Evolutionary conservation across 2,329 filamentous ascomycete species (phyloP), one percentile per base, ranked within the genome.

Genomic region (Trichoderma sp.): DNA sequence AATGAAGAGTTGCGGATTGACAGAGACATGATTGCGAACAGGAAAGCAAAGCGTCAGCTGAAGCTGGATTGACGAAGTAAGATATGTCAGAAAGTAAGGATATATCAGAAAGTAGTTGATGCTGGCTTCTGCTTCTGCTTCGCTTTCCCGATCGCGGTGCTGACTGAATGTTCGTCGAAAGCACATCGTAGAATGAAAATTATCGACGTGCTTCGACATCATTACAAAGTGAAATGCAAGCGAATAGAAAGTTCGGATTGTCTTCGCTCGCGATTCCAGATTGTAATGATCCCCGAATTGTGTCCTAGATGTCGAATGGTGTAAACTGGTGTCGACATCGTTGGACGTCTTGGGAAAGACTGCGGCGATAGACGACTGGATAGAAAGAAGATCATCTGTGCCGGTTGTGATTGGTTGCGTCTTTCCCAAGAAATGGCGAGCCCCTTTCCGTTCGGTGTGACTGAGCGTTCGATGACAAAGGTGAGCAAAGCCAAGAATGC

Each of bases 241-340:
- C n/a, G 38, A 64, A 53, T 27, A 53, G 27, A 2, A 12, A 64
- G 2, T 27, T 29, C 21, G 33, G 27, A 7, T 56, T 33, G 45
- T 68, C 16, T 38, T 63, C 60, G 38, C 59, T 62, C 27, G 59
- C 59, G 21, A 29, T 45, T 71, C 68, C 59, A 31, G 27, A 35
- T 29, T 31, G 69, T 60, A 72, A 72, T 53, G 69, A 60, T 72
- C 27, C 56, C 69, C 69, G 35, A 33, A 63, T 64, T 41, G 27
- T 53, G 38, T 72, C 69, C 21, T 18, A 16, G 4, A 64, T 72
- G 59, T 35, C 59, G 29, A 62, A 24, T 31, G 45, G 59, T 53
- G 69, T 53, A 35, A 8, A 72, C 18, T 33, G 12, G 2, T 8
- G 18, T 72, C 69, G 69, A 64, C 59, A 64, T 35, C 35, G 63